Base-by-base conservation (phyloP, 202 grass and related monocot genomes). In the Panicum hallii region DNA sequence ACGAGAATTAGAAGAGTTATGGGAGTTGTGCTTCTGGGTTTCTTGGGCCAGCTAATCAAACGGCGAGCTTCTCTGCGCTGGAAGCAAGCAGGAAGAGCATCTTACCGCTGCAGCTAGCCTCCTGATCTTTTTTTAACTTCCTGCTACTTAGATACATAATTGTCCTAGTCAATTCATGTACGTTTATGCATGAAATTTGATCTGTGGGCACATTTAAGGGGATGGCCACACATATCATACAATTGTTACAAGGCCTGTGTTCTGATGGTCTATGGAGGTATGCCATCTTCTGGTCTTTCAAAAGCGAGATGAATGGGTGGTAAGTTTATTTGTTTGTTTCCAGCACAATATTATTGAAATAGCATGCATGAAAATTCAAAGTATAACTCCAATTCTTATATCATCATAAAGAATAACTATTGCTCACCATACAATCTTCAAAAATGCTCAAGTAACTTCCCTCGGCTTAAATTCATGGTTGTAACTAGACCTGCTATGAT, bases 41-140 rank as follows among this genome's bases (percentile, higher is more conserved):
- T 85, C 50, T 81, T 87, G 62, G 86, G 72, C 49, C 90, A 90
- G 75, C 84, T 90, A 44, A 90, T 93, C 54, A 91, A 87, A 85
- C 84, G 83, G 80, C 79, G 88, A 91, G 86, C 93, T 72, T 90
- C 84, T 89, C 44, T 93, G 57, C 64, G 88, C 64, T 88, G 88
- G 80, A 87, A 95, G 77, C 90, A 95, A 91, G 86, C 86, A 17
- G 88, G 90, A 17, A 86, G 90, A 60, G 93, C 83, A 38, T 93
- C 88, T 72, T 93, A 93, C 67, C 72, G 82, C 62, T 86, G 85
- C 34, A 90, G 91, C 50, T 93, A 88, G 11, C 67, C 57, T 64
- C 23, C 23, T 65, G 38, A 71, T 79, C 28, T 81, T 72, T 81
- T 32, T 43, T 74, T 15, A 55, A 63, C 40, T 47, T 58, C 75